Conservation (phyloP, 2,329 filamentous ascomycete genomes). For the Coniochaeta sp. region DNA sequence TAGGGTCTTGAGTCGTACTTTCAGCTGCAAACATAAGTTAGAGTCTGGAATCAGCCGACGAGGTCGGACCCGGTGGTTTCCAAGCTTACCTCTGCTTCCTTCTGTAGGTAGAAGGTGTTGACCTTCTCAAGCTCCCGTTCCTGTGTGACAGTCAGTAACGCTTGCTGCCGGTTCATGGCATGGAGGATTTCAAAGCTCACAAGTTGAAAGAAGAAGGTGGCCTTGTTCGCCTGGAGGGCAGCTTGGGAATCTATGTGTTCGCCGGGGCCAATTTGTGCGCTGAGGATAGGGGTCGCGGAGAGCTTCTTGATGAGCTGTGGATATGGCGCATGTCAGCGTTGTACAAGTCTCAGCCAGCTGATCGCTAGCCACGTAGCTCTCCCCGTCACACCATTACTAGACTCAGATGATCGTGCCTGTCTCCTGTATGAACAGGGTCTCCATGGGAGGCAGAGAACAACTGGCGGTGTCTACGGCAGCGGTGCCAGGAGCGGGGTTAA, state of each 20-base stretch:
- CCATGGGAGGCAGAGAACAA: background rate
- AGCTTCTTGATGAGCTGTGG: constrained; percentile 93
- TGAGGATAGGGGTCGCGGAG: constrained; percentile 80
- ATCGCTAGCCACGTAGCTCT: background rate
- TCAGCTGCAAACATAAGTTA: constrained; percentile 63
- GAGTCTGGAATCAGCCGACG: background rate
- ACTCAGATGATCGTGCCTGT: too few species aligned
- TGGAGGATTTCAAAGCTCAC: constrained; percentile 41
- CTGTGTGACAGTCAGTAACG: constrained; percentile 44
- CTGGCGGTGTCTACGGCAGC: background rate
- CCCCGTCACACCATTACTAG: background rate
- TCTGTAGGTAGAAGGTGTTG: constrained; percentile 95
- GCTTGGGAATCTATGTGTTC: constrained; percentile 67
- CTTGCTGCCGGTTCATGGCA: constrained; percentile 10
- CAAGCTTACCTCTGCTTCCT: constrained; percentile 80
- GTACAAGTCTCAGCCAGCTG: background rate
- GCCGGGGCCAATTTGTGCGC: constrained; percentile 52
- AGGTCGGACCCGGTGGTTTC: background rate
- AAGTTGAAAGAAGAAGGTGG: constrained; percentile 96
- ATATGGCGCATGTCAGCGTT: background rate
- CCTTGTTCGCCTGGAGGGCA: constrained; percentile 91
- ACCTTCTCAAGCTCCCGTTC: constrained; percentile 98
- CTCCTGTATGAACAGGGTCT: background rate
- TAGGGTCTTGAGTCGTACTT: constrained; percentile 83
- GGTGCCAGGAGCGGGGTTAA: constrained; percentile 6